Conservation (phyloP, 352 stramenopile genomes). For the Globisporangium mamillatum region DNA sequence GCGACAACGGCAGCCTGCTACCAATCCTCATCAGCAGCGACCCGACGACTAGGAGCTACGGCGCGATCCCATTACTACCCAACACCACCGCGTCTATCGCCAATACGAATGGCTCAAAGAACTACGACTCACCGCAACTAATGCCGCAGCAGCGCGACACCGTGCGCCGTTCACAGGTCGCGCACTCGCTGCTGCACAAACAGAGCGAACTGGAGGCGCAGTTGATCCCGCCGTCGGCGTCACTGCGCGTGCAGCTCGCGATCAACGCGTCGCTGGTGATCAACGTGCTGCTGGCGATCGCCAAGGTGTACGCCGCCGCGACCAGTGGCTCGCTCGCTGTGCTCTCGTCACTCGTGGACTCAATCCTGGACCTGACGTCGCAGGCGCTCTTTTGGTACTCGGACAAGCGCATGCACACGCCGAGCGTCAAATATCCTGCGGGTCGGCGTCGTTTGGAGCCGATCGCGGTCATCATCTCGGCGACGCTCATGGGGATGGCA, state of each 20-base stretch:
- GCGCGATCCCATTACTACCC: slow-evolving; percentile 1
- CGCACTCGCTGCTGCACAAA: slow-evolving; percentile 59
- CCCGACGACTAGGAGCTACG: slow-evolving; percentile 1
- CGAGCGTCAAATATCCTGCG: slow-evolving; percentile 91
- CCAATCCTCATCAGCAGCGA: not conserved
- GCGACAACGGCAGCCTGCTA: not conserved
- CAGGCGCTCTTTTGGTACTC: slow-evolving; percentile 94
- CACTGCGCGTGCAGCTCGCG: slow-evolving; percentile 58
- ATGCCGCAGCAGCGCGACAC: not conserved
- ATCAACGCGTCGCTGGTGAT: slow-evolving; percentile 67
- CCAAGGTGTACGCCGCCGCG: slow-evolving; percentile 77
- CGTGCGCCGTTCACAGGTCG: slow-evolving; percentile 58
- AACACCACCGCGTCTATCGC: not conserved
- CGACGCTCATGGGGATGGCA: slow-evolving; percentile 96
- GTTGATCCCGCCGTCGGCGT: slow-evolving; percentile 31
- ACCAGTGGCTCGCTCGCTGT: slow-evolving; percentile 91
- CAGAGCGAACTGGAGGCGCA: slow-evolving; percentile 60
- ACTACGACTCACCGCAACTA: not conserved
- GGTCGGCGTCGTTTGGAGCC: slow-evolving; percentile 92
- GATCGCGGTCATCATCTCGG: slow-evolving; percentile 94
- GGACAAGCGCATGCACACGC: slow-evolving; percentile 89
- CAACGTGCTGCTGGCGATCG: slow-evolving; percentile 69
- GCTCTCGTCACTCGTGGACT: slow-evolving; percentile 93
- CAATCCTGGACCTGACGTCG: slow-evolving; percentile 92
- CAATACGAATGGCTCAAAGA: not conserved